These are phyloP conservation scores for Oligophagozyma castellii DNA, from an alignment of 1,139 yeast species.

Conservation along the genomic window DNA sequence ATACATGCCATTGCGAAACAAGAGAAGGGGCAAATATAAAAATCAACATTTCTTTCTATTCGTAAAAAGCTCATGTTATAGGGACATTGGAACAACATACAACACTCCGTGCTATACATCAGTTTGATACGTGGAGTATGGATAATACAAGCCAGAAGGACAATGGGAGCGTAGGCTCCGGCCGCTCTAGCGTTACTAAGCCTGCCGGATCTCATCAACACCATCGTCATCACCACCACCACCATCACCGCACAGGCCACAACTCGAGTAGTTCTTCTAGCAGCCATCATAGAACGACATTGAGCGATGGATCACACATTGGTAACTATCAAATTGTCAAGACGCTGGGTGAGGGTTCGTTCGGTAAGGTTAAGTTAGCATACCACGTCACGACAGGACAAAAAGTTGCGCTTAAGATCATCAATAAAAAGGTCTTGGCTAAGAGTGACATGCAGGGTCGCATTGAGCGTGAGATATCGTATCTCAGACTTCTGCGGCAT, in stretches of 20 bases:
- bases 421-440: constrained; percentile 83
- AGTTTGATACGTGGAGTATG: too few species aligned
- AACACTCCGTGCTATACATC: too few species aligned
- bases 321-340: constrained; percentile 92
- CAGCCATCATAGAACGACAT: constrained; percentile 7
- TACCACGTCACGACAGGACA: constrained; percentile 87
- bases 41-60: too few species aligned
- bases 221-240: constrained; percentile 12
- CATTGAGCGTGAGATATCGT: constrained; percentile 84
- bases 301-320: constrained; percentile 37
- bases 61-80: too few species aligned
- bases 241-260: constrained; percentile 15
- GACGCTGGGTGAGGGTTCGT: constrained; percentile 91
- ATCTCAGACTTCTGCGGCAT: constrained; percentile 73
- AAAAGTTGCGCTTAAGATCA: constrained; percentile 82
- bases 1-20: too few species aligned
- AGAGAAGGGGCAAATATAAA: too few species aligned
- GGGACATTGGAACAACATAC: too few species aligned
- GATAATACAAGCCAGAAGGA: too few species aligned
- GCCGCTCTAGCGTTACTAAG: too few species aligned
- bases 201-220: neutral
- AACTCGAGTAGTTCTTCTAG: constrained; percentile 4
- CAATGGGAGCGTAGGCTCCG: too few species aligned
- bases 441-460: constrained; percentile 96
- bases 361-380: constrained; percentile 91